Evolutionary conservation across 2,329 filamentous ascomycete species (phyloP).

Genomic region (Lizonia empirigonia): DNA sequence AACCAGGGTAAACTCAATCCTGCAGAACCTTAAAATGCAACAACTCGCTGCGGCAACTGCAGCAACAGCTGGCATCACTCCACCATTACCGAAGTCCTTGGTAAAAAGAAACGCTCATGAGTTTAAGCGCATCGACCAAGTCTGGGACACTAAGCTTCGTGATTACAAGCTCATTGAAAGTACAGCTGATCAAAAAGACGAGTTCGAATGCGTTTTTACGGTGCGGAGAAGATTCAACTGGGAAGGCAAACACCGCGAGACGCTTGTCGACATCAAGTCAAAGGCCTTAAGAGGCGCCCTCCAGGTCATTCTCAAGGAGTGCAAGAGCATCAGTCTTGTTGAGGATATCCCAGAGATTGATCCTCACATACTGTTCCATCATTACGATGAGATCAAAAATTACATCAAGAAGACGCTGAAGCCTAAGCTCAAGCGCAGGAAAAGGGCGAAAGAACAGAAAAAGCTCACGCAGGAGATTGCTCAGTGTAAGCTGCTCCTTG

Average conservation of each 20-base stretch:
- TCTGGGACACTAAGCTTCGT: conserved; percentile 54
- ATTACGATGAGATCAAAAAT: conserved; percentile 75
- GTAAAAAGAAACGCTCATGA: conserved; percentile 55
- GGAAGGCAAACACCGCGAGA: conserved; percentile 78
- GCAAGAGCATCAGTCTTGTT: conserved; percentile 79
- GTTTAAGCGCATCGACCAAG: conserved; percentile 72
- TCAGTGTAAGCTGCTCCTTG: conserved; percentile 74
- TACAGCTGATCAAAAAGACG: conserved; percentile 65
- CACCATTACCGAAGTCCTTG: conserved; percentile 24
- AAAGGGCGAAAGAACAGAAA: conserved; percentile 66
- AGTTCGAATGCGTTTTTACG: conserved; percentile 79
- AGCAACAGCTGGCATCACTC: conserved; percentile 10
- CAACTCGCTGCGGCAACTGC: conserved; percentile 22
- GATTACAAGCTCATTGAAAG: conserved; percentile 73
- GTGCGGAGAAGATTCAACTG: conserved; percentile 82
- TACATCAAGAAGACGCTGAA: conserved; percentile 68
- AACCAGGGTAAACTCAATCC: conserved; percentile 18
- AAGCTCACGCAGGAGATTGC: conserved; percentile 63
- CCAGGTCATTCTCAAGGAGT: conserved; percentile 72
- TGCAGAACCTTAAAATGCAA: conserved; percentile 24
- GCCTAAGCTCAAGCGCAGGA: conserved; percentile 60
- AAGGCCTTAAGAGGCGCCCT: conserved; percentile 75
- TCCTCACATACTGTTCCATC: conserved; percentile 60
- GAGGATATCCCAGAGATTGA: conserved; percentile 73
- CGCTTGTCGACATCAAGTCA: conserved; percentile 83